Percentiles rank a stretch among this genome's conserved stretches.
These are phyloP conservation scores for Neltuma alba DNA, from an alignment of 306 rosid genomes.

Conservation along the genomic window DNA sequence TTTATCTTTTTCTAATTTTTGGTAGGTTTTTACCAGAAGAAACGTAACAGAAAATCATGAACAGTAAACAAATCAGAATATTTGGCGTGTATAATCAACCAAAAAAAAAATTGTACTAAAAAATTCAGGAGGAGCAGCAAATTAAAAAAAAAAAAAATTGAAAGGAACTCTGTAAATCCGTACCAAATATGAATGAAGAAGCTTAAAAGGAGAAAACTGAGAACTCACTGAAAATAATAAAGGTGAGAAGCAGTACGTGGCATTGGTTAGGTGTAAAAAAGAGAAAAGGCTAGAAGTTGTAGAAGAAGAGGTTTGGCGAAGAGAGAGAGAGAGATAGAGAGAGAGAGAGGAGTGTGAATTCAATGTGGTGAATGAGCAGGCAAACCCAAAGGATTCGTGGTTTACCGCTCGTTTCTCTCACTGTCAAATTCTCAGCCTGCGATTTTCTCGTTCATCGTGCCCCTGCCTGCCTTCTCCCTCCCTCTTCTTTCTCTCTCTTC, in stretches of 20 bases:
- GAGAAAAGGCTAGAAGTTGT: conserved; percentile 1
- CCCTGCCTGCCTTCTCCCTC: not conserved
- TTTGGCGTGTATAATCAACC: not conserved
- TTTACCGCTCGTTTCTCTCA: conserved; percentile 44
- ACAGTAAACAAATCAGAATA: not conserved
- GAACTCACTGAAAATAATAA: conserved; percentile 2
- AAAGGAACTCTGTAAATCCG: not conserved
- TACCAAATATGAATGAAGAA: not conserved
- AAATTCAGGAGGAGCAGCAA: not conserved
- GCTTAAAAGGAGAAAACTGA: not conserved
- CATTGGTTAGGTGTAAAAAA: not conserved
- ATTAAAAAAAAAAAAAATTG: not conserved
- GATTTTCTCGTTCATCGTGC: conserved; percentile 29
- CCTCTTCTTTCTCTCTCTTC: conserved; percentile 3
- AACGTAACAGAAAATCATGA: too few species aligned
- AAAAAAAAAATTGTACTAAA: not conserved
- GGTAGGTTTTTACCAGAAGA: too few species aligned
- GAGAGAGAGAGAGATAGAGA: not conserved
- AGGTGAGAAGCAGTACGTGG: conserved; percentile 22
- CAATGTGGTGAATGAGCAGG: conserved; percentile 18
- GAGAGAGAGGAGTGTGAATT: not conserved
- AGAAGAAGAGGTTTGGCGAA: conserved; percentile 9
- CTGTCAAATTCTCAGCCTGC: conserved; percentile 25
- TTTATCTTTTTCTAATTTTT: too few species aligned
- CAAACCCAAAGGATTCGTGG: conserved; percentile 41